A percentile compares a stretch with the other conserved stretches of the same genome.
These are phyloP conservation scores for Lipomyces starkeyi DNA, from an alignment of 805 yeast species.

Conservation along the genomic window DNA sequence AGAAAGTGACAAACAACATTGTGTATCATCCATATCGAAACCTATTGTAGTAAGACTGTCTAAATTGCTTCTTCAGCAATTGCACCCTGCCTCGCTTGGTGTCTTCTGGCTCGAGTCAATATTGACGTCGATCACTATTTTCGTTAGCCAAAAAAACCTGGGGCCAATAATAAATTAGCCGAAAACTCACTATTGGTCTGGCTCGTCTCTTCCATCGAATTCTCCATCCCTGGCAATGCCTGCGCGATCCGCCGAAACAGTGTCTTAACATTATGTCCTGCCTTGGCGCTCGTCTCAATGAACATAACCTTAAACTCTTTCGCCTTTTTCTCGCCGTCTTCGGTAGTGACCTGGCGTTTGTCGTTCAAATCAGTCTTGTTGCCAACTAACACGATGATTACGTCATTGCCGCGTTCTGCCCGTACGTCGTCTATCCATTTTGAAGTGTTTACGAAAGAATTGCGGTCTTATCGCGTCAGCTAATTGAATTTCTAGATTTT, in stretches of 20 bases:
- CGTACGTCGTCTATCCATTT: slow-evolving; percentile 96
- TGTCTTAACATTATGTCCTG: slow-evolving; percentile 90
- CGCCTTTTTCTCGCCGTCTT: slow-evolving; percentile 87
- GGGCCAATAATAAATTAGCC: neutral
- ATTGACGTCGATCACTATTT: slow-evolving; percentile 36
- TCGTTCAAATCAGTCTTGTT: slow-evolving; percentile 86
- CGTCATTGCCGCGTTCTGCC: slow-evolving; percentile 89
- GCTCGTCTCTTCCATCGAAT: slow-evolving; percentile 29
- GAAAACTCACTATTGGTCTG: slow-evolving; percentile 32
- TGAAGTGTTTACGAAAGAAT: slow-evolving; percentile 80
- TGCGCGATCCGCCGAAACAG: slow-evolving; percentile 90
- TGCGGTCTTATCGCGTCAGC: slow-evolving; percentile 49
- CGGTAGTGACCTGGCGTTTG: slow-evolving; percentile 82
- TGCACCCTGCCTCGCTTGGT: slow-evolving; percentile 27
- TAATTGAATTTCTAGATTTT: slow-evolving; percentile 89
- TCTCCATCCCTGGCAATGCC: slow-evolving; percentile 81
- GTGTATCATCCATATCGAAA: neutral
- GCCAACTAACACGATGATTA: slow-evolving; percentile 87
- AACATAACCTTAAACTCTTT: slow-evolving; percentile 76
- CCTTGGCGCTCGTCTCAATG: slow-evolving; percentile 93
- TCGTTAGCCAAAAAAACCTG: neutral
- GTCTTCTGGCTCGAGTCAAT: slow-evolving; percentile 33
- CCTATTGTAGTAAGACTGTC: neutral
- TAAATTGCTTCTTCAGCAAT: slow-evolving; percentile 12
- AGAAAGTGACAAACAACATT: neutral